Evolutionary conservation across 306 rosid species (phyloP), one percentile per base, ranked within the genome.

Genomic region (Fragaria iinumae): DNA sequence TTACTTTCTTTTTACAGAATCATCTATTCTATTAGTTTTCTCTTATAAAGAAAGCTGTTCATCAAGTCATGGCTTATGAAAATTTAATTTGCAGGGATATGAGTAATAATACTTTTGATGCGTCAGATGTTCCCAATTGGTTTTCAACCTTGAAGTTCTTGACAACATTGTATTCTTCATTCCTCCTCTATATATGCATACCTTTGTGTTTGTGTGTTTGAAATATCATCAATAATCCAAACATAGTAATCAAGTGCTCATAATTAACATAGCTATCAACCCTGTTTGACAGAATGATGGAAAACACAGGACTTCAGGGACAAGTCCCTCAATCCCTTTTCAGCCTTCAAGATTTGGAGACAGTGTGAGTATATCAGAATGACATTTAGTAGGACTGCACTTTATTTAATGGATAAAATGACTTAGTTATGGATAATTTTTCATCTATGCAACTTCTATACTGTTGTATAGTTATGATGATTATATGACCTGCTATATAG

Each of bases 151-250:
- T 88, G 36, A 27, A 39, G 68, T 67, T 76, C 59, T 76, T 91
- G 76, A 88, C 88, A 39, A 85, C 94, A 65, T n/a, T 91, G 97
- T 91, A 89, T 80, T 86, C 62, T 55, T 29, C 78, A 57, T 76
- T 77, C 25, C 10, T 62, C 36, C n/a, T 39, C 5, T 13, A 4
- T 17, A 16, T 16, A 1, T 14, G 14, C 39, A 16, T 64, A 32
- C 1, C 43, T 39, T 13, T 9, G 44, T 52, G 48, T 47, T 44
- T 4, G 48, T 11, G 2, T 44, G 48, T 48, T 12, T 23, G 65
- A 57, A 23, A 53, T 53, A 53, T 53, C 59, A 7, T 20, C 25
- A 53, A 25, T 25, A 53, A 25, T 25, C n/a, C 18, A 21, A 18
- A 53, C 56, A 14, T 0, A 53, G n/a, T 20, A 20, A n/a, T 53